Percentiles rank a stretch among this genome's conserved stretches.
phyloP scores from a whole-genome alignment of 1,284 basidiomycete species.

The Ustilago hordei region DNA sequence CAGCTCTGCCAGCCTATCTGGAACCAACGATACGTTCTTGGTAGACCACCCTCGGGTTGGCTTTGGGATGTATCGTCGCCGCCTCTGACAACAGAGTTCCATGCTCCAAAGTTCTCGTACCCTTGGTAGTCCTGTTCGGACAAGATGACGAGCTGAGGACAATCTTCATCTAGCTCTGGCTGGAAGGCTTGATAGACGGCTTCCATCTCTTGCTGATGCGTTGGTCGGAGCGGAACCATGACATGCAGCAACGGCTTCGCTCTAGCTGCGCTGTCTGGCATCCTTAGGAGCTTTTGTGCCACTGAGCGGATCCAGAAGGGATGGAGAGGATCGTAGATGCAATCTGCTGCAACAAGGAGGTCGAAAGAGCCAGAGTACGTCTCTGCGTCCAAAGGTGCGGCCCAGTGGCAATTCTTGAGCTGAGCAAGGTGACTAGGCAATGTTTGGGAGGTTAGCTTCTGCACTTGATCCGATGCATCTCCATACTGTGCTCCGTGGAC shows the following conservation, averaged over 20 bases:
- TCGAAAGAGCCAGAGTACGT: slow-evolving; percentile 36
- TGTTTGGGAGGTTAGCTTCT: slow-evolving; percentile 51
- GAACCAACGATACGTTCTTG: slow-evolving; percentile 40
- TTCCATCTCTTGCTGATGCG: slow-evolving; percentile 55
- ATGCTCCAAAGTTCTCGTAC: slow-evolving; percentile 57
- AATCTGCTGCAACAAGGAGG: slow-evolving; percentile 61
- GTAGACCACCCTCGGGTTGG: slow-evolving; percentile 29
- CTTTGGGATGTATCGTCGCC: slow-evolving; percentile 14
- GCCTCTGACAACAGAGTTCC: slow-evolving; percentile 25
- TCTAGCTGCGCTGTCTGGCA: neutral
- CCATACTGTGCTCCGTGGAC: slow-evolving; percentile 24
- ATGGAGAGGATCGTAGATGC: slow-evolving; percentile 63
- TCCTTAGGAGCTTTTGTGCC: slow-evolving; percentile 40
- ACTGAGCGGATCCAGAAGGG: slow-evolving; percentile 63
- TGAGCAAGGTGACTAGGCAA: slow-evolving; percentile 26
- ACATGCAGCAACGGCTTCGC: slow-evolving; percentile 48
- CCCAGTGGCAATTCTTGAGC: slow-evolving; percentile 9
- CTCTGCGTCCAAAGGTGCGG: slow-evolving; percentile 9
- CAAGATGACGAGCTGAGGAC: slow-evolving; percentile 26
- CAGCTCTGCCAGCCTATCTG: slow-evolving; percentile 36
- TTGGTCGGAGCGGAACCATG: slow-evolving; percentile 55
- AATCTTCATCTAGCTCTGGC: neutral
- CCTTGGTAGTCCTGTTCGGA: slow-evolving; percentile 39
- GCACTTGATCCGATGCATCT: neutral
- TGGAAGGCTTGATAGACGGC: slow-evolving; percentile 57